phyloP scores from a whole-genome alignment of 1,284 basidiomycete species.

The Fomitopsis palustris region DNA sequence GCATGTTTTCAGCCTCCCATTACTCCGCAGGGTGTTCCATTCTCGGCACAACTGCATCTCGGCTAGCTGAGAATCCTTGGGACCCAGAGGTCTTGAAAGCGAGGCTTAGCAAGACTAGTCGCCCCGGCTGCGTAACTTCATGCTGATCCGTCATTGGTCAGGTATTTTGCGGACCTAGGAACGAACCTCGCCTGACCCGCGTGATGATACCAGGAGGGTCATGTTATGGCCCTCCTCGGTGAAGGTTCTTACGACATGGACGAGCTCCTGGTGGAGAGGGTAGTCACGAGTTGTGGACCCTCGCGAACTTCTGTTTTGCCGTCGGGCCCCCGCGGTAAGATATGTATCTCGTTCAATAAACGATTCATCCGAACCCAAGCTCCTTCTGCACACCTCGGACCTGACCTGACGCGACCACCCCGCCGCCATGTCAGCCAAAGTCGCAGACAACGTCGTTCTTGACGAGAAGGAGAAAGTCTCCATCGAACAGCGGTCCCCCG shows the following conservation, averaged over 20 bases:
- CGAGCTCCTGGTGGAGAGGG: background rate
- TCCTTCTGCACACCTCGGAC: background rate
- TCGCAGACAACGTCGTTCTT: background rate
- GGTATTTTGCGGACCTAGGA: background rate
- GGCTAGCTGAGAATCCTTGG: background rate
- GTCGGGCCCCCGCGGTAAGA: conserved; percentile 1
- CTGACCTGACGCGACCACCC: background rate
- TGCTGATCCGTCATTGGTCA: background rate
- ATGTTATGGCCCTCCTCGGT: background rate
- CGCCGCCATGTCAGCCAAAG: background rate
- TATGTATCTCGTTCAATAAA: background rate
- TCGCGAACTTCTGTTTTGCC: background rate
- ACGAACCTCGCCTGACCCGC: background rate
- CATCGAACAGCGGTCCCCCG: conserved; percentile 1
- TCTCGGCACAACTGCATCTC: background rate
- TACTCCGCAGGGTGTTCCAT: background rate
- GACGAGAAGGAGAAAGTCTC: background rate
- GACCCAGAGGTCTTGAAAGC: background rate
- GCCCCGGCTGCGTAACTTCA: background rate
- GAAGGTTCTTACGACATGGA: background rate
- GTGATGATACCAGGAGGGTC: background rate
- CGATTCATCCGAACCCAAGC: background rate
- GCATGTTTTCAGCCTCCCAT: background rate
- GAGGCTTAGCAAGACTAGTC: background rate
- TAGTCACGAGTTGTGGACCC: conserved; percentile 1